Evolutionary conservation across 768 basidiomycete species (phyloP), one percentile per base, ranked within the genome.

Genomic region (Agrocybe chaxingu): DNA sequence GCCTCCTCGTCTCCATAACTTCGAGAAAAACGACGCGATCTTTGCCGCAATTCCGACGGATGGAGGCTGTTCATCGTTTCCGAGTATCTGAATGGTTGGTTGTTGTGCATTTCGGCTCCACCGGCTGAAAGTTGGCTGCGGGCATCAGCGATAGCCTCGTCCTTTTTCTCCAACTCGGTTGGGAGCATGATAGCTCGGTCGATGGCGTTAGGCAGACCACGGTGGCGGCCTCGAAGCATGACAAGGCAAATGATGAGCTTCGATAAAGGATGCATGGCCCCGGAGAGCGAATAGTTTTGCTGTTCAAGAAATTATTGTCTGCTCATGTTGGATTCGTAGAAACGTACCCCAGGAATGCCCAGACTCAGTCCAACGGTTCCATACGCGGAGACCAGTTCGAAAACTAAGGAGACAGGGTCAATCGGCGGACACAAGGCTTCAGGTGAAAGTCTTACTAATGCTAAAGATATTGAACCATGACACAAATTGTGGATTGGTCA

Each of bases 141-240:
- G 39, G 48, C 49, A 33, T 49, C 50, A 16, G 48, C 42, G 39
- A 42, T 42, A 11, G 58, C 57, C 7, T 61, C 61, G 41, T 65
- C 59, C 16, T 59, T 53, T 33, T 64, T 66, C 53, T 73, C 59
- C 52, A 80, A 80, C 50, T 91, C 90, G 33, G 71, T 73, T 0
- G 91, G 92, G 12, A 94, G 75, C 62, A 95, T 76, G 45, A 95
- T 80, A 0, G 93, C 90, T 46, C 93, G 82, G 67, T 93, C 91
- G 42, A 94, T 92, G 7, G 90, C 92, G 16, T 89, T 85, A 0
- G 91, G 91, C 6, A 93, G 71, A 34, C 92, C 91, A 42, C 94
- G 85, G 66, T 98, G 94, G 9, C 92, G 81, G 7, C 94, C 93
- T 50, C 97, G 88, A 53, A 99, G 78, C 92, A 98, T 98, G 57